Evolutionary conservation across 495 filamentous ascomycete species (phyloP).

Genomic region (Neurospora cerealis): DNA sequence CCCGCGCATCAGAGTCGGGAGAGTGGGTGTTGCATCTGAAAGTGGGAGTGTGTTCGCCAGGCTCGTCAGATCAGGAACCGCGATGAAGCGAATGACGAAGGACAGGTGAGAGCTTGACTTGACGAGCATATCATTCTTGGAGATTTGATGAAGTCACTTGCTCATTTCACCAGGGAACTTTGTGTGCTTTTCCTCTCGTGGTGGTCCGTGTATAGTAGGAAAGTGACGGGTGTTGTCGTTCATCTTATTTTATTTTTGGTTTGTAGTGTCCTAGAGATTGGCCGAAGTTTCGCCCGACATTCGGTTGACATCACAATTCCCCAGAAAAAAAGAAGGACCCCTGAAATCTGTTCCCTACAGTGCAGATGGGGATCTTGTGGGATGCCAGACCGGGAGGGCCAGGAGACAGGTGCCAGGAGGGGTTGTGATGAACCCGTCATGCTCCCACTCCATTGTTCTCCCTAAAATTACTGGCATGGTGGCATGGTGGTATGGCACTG

Average conservation of each 20-base stretch:
- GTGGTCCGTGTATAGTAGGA: neutral
- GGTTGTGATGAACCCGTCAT: neutral
- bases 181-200: neutral
- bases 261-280: neutral
- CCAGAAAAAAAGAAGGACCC: neutral
- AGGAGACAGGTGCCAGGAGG: neutral
- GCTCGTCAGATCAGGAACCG: neutral
- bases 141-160: neutral
- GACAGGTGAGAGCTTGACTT: neutral
- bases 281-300: neutral
- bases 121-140: neutral
- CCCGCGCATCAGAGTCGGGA: neutral
- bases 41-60: neutral
- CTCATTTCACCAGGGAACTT: neutral
- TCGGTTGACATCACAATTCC: neutral
- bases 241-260: neutral
- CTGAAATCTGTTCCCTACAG: neutral
- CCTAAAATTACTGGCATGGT: neutral
- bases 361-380: neutral
- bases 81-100: neutral
- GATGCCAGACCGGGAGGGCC: neutral
- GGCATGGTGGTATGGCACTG: neutral
- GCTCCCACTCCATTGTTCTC: neutral
- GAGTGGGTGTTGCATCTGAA: neutral
- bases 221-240: neutral